A percentile compares a stretch with the other conserved stretches of the same genome.
phyloP scores from a whole-genome alignment of 1,139 yeast species.

The Casaregolazyma suthepensis region DNA sequence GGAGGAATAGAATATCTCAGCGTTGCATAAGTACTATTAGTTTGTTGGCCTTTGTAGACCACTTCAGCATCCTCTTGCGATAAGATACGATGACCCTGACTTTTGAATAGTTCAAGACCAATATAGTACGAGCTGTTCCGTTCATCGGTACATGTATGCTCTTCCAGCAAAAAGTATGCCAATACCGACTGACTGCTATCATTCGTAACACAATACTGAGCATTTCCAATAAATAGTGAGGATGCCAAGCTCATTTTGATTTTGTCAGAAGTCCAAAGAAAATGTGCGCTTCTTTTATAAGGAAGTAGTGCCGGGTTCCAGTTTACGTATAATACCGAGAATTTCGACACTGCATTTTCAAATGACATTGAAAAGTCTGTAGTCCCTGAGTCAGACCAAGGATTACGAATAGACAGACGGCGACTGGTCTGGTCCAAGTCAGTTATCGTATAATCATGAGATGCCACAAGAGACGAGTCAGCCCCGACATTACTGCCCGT shows the following conservation, averaged over 20 bases:
- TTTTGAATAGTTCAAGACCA: conserved; percentile 21
- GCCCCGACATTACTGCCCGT: conserved; percentile 47
- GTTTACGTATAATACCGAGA: conserved; percentile 56
- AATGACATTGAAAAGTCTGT: conserved; percentile 31
- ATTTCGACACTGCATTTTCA: conserved; percentile 38
- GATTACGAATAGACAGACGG: conserved; percentile 43
- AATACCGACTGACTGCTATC: conserved; percentile 28
- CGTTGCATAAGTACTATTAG: conserved; percentile 3
- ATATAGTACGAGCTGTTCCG: conserved; percentile 18
- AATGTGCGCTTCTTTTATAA: conserved; percentile 31
- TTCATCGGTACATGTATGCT: conserved; percentile 20
- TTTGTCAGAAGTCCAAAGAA: conserved; percentile 26
- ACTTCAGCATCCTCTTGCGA: conserved; percentile 1
- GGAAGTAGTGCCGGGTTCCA: conserved; percentile 50
- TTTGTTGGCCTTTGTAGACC: neutral
- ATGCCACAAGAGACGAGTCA: conserved; percentile 42
- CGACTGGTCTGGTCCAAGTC: conserved; percentile 30
- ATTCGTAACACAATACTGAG: conserved; percentile 47
- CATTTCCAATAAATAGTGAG: conserved; percentile 34
- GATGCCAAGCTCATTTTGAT: conserved; percentile 9
- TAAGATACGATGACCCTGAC: conserved; percentile 17
- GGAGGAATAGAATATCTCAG: conserved; percentile 6
- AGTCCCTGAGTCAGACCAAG: conserved; percentile 37
- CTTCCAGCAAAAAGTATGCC: conserved; percentile 48
- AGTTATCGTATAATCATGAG: conserved; percentile 65